Evolutionary conservation across 306 rosid species (phyloP).

Genomic region (Lathyrus oleraceus): DNA sequence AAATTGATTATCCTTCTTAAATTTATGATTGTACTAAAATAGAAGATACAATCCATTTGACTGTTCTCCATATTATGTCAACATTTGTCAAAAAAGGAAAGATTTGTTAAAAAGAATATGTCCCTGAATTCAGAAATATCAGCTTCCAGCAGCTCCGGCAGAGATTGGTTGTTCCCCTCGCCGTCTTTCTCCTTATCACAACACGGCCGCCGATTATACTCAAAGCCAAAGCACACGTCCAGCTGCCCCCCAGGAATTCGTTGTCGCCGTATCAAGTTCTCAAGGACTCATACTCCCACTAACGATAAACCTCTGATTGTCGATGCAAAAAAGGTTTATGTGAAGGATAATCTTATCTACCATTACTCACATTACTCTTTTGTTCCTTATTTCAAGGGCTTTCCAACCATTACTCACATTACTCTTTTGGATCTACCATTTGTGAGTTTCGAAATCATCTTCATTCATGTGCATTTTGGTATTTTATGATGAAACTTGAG

Average conservation of each 20-base stretch:
- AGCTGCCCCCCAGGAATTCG: background rate
- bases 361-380: too few relatives aligned
- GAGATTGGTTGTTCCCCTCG: slow-evolving; percentile 88
- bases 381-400: too few relatives aligned
- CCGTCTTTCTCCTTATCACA: slow-evolving; percentile 53
- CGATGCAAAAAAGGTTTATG: background rate
- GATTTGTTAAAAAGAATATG: slow-evolving; percentile 7
- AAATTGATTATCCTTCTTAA: too few relatives aligned
- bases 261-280: background rate
- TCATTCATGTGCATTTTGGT: too few relatives aligned
- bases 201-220: slow-evolving; percentile 50
- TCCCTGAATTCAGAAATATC: slow-evolving; percentile 52
- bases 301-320: slow-evolving; percentile 23
- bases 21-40: too few relatives aligned
- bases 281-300: background rate
- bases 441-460: too few relatives aligned
- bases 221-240: slow-evolving; percentile 43
- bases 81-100: too few relatives aligned
- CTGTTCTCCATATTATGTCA: too few relatives aligned
- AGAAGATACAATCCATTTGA: too few relatives aligned
- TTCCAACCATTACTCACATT: too few relatives aligned
- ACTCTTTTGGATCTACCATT: too few relatives aligned
- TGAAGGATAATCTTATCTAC: slow-evolving; percentile 28
- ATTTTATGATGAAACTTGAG: too few relatives aligned
- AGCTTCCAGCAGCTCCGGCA: slow-evolving; percentile 25